These are phyloP conservation scores for Rhytidhysteron rufulum DNA, from an alignment of 2,329 filamentous ascomycete species.

Conservation along the genomic window DNA sequence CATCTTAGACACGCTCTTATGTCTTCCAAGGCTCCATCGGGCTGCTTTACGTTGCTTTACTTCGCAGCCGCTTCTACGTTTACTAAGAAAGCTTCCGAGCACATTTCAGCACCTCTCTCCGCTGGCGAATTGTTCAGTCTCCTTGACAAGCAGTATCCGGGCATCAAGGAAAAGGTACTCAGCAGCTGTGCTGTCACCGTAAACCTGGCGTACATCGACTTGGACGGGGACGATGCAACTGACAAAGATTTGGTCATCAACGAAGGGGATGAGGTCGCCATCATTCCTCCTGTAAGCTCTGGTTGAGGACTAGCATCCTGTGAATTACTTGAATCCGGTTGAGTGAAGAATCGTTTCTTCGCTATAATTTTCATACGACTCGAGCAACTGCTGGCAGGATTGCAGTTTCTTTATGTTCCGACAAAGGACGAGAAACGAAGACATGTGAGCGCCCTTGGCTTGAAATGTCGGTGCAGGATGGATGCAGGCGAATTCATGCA, in stretches of 20 bases:
- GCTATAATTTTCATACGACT: too few relatives aligned
- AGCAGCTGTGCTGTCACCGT: constrained; percentile 72
- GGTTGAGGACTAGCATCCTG: constrained; percentile 56
- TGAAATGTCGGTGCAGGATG: too few relatives aligned
- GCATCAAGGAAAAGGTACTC: constrained; percentile 66
- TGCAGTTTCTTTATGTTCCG: too few relatives aligned
- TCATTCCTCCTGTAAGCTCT: constrained; percentile 85
- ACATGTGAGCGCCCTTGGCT: too few relatives aligned
- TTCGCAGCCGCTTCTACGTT: constrained; percentile 73
- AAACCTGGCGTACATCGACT: constrained; percentile 76
- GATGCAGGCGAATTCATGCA: too few relatives aligned
- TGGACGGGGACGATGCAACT: constrained; percentile 51
- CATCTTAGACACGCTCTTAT: constrained; percentile 19
- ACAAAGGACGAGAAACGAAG: too few relatives aligned
- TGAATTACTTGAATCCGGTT: too few relatives aligned
- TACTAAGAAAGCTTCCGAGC: constrained; percentile 65
- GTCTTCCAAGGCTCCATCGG: constrained; percentile 49
- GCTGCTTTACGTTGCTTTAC: constrained; percentile 77
- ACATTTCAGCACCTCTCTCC: constrained; percentile 62
- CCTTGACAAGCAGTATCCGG: constrained; percentile 67
- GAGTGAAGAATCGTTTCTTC: too few relatives aligned
- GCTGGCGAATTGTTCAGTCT: constrained; percentile 60
- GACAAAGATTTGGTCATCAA: constrained; percentile 53
- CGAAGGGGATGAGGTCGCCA: constrained; percentile 77
- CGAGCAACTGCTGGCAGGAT: too few relatives aligned